Conservation (phyloP, 257 asterid species). For the Plectranthus barbatus region DNA sequence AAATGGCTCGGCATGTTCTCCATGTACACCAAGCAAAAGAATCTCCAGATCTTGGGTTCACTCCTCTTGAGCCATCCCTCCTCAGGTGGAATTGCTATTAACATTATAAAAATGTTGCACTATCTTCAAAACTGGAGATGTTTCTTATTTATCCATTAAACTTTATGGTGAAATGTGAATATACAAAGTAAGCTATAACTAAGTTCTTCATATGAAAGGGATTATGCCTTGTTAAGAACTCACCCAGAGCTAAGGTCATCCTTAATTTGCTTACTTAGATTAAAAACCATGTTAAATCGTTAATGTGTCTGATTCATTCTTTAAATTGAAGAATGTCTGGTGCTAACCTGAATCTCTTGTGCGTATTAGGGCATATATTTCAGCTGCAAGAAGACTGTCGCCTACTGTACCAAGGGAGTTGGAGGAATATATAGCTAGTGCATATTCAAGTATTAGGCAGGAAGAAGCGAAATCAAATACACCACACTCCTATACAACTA, state of each 20-base stretch:
- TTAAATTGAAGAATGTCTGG: background rate
- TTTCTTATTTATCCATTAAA: background rate
- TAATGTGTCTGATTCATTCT: background rate
- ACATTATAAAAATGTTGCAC: background rate
- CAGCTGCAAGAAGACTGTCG: constrained; percentile 81
- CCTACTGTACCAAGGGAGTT: constrained; percentile 82
- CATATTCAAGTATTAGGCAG: constrained; percentile 92
- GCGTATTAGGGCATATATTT: constrained; percentile 81
- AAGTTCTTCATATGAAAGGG: background rate
- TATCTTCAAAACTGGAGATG: background rate
- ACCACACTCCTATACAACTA: constrained; percentile 18
- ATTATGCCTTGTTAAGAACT: background rate
- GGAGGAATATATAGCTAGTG: constrained; percentile 88
- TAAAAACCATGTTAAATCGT: background rate
- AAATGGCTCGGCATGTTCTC: constrained; percentile 96
- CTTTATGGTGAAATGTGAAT: background rate
- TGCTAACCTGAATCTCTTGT: constrained; percentile 10
- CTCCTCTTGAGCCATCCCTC: constrained; percentile 91
- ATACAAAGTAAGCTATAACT: background rate
- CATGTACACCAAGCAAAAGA: constrained; percentile 93
- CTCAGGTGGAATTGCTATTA: constrained; percentile 51
- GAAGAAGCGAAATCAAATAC: constrained; percentile 87
- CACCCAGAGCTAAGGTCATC: background rate
- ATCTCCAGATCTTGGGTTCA: constrained; percentile 96
- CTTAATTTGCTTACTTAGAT: background rate